phyloP scores from a whole-genome alignment of 2,329 filamentous ascomycete species.

The Penicillium crustosum region DNA sequence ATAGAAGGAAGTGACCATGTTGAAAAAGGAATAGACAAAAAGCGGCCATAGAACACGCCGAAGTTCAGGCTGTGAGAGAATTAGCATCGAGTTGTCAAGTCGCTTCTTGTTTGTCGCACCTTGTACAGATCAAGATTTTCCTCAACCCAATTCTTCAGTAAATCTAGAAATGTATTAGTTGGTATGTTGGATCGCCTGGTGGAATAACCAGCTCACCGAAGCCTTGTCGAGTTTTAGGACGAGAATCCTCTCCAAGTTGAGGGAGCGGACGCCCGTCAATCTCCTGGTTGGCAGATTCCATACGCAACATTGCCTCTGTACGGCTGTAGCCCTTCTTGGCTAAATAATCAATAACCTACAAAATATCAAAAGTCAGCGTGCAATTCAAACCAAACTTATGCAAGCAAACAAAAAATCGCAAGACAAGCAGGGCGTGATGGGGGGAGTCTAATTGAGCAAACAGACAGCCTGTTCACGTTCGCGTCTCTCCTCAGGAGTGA shows the following conservation, averaged over 20 bases:
- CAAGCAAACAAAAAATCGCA: not conserved
- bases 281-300: constrained; percentile 82
- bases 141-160: constrained; percentile 81
- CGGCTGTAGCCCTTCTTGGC: constrained; percentile 91
- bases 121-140: constrained; percentile 94
- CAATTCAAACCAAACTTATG: not conserved
- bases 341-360: constrained; percentile 85
- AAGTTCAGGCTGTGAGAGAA: constrained; percentile 68
- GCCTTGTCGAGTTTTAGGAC: constrained; percentile 73
- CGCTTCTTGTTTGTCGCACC: constrained; percentile 46
- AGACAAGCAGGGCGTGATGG: not conserved
- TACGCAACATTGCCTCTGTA: constrained; percentile 87
- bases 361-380: constrained; percentile 7
- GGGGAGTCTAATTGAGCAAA: not conserved
- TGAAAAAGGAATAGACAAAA: constrained; percentile 89
- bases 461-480: not conserved
- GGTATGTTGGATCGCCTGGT: not conserved
- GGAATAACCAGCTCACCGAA: constrained; percentile 51
- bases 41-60: constrained; percentile 86
- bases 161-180: constrained; percentile 43
- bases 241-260: constrained; percentile 66
- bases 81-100: constrained; percentile 8
- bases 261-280: constrained; percentile 75
- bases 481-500: not conserved
- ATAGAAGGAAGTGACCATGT: constrained; percentile 71